Conservation (phyloP, 2,329 filamentous ascomycete genomes). For the Mariannaea elegans region DNA sequence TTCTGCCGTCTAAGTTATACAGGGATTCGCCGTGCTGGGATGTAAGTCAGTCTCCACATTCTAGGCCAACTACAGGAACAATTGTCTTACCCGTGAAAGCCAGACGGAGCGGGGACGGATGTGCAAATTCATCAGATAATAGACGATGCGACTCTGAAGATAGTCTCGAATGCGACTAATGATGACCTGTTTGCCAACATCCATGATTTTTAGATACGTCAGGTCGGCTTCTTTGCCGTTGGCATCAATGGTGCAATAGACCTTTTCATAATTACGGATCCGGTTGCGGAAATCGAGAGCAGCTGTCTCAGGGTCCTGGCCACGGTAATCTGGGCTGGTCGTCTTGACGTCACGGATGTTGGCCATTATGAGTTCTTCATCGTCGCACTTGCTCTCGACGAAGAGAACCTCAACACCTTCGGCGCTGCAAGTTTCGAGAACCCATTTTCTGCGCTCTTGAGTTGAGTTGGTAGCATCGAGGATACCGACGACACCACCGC, state of each 20-base stretch:
- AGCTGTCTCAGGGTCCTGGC: conserved; percentile 91
- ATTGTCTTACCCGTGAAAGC: conserved; percentile 80
- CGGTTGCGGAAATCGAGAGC: conserved; percentile 92
- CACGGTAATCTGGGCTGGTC: conserved; percentile 92
- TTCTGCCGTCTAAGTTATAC: conserved; percentile 89
- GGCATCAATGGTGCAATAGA: conserved; percentile 92
- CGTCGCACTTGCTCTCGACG: conserved; percentile 96
- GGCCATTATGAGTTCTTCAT: conserved; percentile 95
- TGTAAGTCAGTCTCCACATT: conserved; percentile 15
- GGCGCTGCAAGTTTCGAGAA: conserved; percentile 78
- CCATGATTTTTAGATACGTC: conserved; percentile 97
- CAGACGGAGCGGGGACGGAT: conserved; percentile 97
- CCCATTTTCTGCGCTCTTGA: conserved; percentile 88
- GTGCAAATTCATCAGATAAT: conserved; percentile 98
- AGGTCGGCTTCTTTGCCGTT: conserved; percentile 81
- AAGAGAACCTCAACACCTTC: conserved; percentile 91
- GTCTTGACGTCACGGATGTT: conserved; percentile 99
- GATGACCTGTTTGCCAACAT: conserved; percentile 94
- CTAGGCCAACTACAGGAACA: not conserved
- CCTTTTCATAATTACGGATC: conserved; percentile 96
- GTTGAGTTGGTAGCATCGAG: conserved; percentile 98
- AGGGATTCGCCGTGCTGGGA: conserved; percentile 88
- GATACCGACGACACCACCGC: conserved; percentile 87
- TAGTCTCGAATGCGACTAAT: conserved; percentile 99
- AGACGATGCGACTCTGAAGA: conserved; percentile 93